Evolutionary conservation across 2,329 filamentous ascomycete species (phyloP).

Genomic region (Conoideocrella luteorostrata): DNA sequence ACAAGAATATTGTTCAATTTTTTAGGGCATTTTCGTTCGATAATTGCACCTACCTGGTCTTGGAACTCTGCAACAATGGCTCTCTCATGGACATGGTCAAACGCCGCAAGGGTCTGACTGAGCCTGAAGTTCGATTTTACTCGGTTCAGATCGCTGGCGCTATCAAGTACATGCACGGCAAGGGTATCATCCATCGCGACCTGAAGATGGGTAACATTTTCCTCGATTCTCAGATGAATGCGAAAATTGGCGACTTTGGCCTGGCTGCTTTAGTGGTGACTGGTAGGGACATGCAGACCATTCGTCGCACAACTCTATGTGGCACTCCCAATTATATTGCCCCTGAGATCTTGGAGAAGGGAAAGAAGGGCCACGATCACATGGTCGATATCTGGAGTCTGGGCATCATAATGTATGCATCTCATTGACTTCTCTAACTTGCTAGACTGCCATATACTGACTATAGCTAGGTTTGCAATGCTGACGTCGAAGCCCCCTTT

Average conservation of each 20-base stretch:
- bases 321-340: conserved; percentile 98
- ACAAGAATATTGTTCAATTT: conserved; percentile 94
- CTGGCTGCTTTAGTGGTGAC: conserved; percentile 87
- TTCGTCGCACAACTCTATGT: conserved; percentile 84
- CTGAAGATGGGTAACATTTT: conserved; percentile 98
- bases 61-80: conserved; percentile 91
- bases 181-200: conserved; percentile 94
- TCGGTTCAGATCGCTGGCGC: conserved; percentile 92
- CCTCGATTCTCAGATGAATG: conserved; percentile 88
- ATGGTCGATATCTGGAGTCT: conserved; percentile 98
- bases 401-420: conserved; percentile 82
- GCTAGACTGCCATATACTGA: conserved; percentile 4
- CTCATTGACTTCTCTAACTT: background rate
- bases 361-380: conserved; percentile 90
- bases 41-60: conserved; percentile 83
- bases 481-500: conserved; percentile 95
- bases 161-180: conserved; percentile 94
- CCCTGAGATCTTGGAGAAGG: conserved; percentile 91
- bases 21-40: conserved; percentile 88
- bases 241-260: conserved; percentile 97
- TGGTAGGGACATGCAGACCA: conserved; percentile 79
- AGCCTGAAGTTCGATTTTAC: conserved; percentile 90
- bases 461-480: conserved; percentile 70
- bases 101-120: conserved; percentile 79
- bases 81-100: conserved; percentile 98